A percentile compares a stretch with the other conserved stretches of the same genome.
These are phyloP conservation scores for Epichloe gansuensis DNA, from an alignment of 2,329 filamentous ascomycete species.

Conservation along the genomic window DNA sequence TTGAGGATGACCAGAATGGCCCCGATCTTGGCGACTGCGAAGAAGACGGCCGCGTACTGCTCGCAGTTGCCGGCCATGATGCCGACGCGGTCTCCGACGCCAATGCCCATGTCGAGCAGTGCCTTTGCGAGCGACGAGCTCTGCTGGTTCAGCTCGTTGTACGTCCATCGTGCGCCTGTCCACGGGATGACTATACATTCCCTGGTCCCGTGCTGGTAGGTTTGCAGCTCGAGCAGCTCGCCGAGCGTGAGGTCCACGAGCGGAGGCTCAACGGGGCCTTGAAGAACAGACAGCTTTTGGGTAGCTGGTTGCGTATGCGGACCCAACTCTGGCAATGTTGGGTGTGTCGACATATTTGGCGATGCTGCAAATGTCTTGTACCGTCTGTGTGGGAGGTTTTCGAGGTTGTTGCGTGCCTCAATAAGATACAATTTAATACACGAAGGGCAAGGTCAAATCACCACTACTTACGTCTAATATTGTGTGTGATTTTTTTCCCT, in stretches of 20 bases:
- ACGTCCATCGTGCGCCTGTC: constrained; percentile 65
- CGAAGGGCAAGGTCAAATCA: too few relatives aligned
- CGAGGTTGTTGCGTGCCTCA: too few relatives aligned
- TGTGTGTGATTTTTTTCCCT: too few relatives aligned
- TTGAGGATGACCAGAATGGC: constrained; percentile 66
- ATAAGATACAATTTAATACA: too few relatives aligned
- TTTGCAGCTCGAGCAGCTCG: constrained; percentile 61
- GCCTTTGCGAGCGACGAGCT: constrained; percentile 51
- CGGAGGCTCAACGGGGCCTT: constrained; percentile 56
- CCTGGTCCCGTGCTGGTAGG: constrained; percentile 47
- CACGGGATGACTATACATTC: constrained; percentile 65
- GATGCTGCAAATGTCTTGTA: too few relatives aligned
- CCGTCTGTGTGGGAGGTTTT: too few relatives aligned
- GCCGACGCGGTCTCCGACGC: constrained; percentile 56
- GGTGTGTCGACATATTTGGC: too few relatives aligned
- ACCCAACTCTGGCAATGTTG: background rate
- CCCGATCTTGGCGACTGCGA: constrained; percentile 55
- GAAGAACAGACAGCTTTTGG: constrained; percentile 41
- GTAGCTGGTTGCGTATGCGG: constrained; percentile 7
- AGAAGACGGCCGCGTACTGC: constrained; percentile 69
- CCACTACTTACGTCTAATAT: too few relatives aligned
- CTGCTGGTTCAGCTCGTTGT: constrained; percentile 51
- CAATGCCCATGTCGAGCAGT: constrained; percentile 53
- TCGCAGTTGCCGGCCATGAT: constrained; percentile 72
- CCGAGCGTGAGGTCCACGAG: constrained; percentile 61